Base-by-base conservation (phyloP, 352 stramenopile genomes). In the Achlya hypogyna region DNA sequence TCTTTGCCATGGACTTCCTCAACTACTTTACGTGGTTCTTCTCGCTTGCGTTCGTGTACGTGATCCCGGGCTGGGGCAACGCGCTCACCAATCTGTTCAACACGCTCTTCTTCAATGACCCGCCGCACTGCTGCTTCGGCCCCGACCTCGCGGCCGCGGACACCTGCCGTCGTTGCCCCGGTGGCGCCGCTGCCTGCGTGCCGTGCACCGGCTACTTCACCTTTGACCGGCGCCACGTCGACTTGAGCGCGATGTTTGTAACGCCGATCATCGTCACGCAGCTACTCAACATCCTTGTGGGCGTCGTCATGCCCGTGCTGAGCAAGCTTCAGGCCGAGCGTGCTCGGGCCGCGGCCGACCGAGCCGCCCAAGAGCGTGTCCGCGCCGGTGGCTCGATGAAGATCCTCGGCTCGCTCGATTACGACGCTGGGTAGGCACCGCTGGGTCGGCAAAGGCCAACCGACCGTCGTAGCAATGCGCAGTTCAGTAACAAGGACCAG, bases 11-110 rank as follows among this genome's bases (percentile, higher is more conserved):
- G 82, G 84, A 93, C 53, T 93, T 93, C 53, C 78, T 93, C 69
- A 93, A 93, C 74, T 91, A 91, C 74, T 93, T 91, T 73, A 93
- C 82, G 69, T 93, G 84, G 84, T 93, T 93, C 70, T 91, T 93
- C 63, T 66, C 90, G 32, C 71, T 93, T 25, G 84, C 84, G n/a
- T 93, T 93, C 66, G 79, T 93, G 42, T 93, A 93, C 49, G 84
- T 93, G 56, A 78, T 93, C 64, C 84, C 84, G 0, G 84, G 84
- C 20, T 78, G 75, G n/a, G 84, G 84, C 23, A 81, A 93, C 74
- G 82, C 78, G 14, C 89, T 93, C 66, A 93, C 82, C 45, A 91
- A 88, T 49, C 81, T 87, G 27, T 72, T 93, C 35, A 93, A 93
- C 67, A 68, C 82, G 12, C 28, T 88, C 9, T 63, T 93, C 16